Evolutionary conservation across 257 asterid genomes (phyloP).

Genomic region (Lithospermum erythrorhizon): DNA sequence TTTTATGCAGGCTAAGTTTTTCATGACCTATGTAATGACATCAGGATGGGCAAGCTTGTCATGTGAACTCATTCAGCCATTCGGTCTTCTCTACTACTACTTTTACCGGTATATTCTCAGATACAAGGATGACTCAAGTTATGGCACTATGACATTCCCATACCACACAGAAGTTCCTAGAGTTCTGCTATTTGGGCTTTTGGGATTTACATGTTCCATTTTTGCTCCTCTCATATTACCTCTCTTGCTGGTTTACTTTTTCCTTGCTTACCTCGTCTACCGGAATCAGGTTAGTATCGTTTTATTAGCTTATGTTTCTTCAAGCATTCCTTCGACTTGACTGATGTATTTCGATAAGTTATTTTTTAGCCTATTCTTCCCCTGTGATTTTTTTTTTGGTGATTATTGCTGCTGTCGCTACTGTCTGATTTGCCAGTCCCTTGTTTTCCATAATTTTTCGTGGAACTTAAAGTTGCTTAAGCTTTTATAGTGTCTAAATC

Average conservation of each 20-base stretch:
- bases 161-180: slow-evolving; percentile 85
- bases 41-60: slow-evolving; percentile 95
- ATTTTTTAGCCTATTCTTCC: too few relatives aligned
- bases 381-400: too few relatives aligned
- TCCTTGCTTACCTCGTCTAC: slow-evolving; percentile 64
- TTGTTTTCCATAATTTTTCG: too few relatives aligned
- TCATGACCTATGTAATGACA: slow-evolving; percentile 71
- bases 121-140: slow-evolving; percentile 29
- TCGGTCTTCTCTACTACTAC: slow-evolving; percentile 44
- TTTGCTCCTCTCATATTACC: slow-evolving; percentile 81
- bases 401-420: too few relatives aligned
- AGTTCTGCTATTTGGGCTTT: slow-evolving; percentile 38
- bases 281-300: slow-evolving; percentile 60
- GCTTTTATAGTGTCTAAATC: too few relatives aligned
- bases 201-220: slow-evolving; percentile 53
- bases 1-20: slow-evolving; percentile 65
- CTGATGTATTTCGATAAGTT: not conserved
- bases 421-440: too few relatives aligned
- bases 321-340: not conserved
- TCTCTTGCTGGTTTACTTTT: slow-evolving; percentile 61
- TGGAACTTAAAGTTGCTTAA: too few relatives aligned
- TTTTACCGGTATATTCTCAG: slow-evolving; percentile 36
- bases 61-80: slow-evolving; percentile 64
- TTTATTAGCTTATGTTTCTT: not conserved
- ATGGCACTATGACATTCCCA: slow-evolving; percentile 45